Base-by-base conservation (phyloP, 352 stramenopile species). In the Albugo laibachii region DNA sequence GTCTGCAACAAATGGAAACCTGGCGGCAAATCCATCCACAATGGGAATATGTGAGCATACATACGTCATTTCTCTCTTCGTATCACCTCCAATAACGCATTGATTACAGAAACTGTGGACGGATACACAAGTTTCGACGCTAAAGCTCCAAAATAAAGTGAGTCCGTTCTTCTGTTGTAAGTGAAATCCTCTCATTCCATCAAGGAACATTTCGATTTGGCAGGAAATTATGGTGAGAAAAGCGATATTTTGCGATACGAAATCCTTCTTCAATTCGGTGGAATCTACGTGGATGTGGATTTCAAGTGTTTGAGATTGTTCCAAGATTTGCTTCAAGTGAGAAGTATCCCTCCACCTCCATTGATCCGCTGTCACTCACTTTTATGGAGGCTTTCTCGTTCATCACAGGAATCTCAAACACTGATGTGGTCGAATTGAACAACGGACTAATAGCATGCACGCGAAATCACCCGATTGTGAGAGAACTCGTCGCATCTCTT, bases 161-260 rank as follows among this genome's bases (percentile, higher is more conserved):
- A 20, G 20, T 20, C 18, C 2, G 8, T 24, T 43, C 8, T 8
- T 43, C 39, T 8, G 3, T 10, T 43, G 2, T 8, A 24, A 24
- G 3, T 24, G 39, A 43, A 24, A 10, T 10, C 39, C 3, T 20
- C 39, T 43, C 18, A 24, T 10, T 10, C 2, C 8, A 27, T 14
- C 14, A 36, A 66, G 56, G 46, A 38, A 45, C 66, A 66, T 1
- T 83, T 71, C 39, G 51, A 63, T 4, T 49, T 57, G 6, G 73
- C 73, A 11, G 48, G 11, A 38, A 85, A 85, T 49, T 80, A 59
- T 53, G 73, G 73, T 0, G 64, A 82, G 50, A 84, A 80, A 47
- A 75, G 67, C 3, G 73, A 85, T 49, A 83, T 85, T 38, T 51
- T 78, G 18, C 63, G 73, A 18, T 85, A 85, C 50, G 73, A 85